Evolutionary conservation across 257 asterid species (phyloP).

Genomic region (Rubia yunnanensis): DNA sequence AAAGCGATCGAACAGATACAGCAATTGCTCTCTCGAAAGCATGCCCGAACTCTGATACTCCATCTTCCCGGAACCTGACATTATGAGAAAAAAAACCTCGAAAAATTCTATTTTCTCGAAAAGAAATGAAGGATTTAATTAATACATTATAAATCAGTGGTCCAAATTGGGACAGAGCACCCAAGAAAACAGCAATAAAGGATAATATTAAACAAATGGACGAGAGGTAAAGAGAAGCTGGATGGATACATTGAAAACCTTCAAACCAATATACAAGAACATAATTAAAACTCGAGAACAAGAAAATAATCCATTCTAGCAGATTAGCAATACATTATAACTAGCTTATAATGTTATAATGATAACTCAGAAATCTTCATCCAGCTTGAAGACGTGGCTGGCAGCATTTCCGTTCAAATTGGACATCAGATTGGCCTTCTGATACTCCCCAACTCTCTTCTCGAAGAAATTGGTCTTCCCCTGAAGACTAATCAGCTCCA

Average conservation of each 20-base stretch:
- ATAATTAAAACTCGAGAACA: not conserved
- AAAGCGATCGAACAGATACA: constrained; percentile 65
- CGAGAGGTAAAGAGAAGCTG: not conserved
- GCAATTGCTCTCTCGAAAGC: constrained; percentile 63
- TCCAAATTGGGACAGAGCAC: not conserved
- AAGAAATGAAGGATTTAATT: not conserved
- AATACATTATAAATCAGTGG: not conserved
- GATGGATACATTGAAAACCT: not conserved
- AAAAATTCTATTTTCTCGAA: not conserved
- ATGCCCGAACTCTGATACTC: constrained; percentile 48
- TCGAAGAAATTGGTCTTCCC: constrained; percentile 97
- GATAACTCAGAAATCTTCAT: constrained; percentile 63
- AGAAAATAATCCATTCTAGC: not conserved
- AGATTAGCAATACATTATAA: not conserved
- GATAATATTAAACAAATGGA: not conserved
- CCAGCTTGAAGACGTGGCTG: constrained; percentile 50
- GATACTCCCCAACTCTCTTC: constrained; percentile 94
- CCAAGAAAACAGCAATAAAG: not conserved
- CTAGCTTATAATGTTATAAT: not conserved
- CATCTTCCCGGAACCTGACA: constrained; percentile 18
- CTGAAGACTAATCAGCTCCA: constrained; percentile 89
- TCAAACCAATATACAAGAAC: constrained; percentile 2
- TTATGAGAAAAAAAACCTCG: not conserved
- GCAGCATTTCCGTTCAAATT: constrained; percentile 53
- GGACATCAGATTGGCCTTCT: constrained; percentile 75